phyloP scores from a whole-genome alignment of 805 yeast species.

The Wickerhamomyces strasburgensis region DNA sequence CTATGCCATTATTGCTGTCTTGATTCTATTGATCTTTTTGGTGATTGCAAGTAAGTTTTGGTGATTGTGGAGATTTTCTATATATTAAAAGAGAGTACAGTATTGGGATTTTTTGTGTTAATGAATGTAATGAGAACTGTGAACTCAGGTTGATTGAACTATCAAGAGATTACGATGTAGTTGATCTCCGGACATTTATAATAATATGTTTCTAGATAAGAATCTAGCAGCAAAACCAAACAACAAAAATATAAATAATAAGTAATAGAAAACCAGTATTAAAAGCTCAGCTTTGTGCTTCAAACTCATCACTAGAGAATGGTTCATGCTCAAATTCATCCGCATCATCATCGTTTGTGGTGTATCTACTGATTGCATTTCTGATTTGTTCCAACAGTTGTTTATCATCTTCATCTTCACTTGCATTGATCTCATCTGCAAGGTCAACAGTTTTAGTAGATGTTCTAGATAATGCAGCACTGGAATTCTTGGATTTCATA shows the following conservation, averaged over 20 bases:
- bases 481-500: constrained; percentile 17
- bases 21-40: constrained; percentile 73
- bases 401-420: constrained; percentile 24
- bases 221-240: too few relatives aligned
- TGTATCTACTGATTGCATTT: constrained; percentile 34
- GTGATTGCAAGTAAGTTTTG: constrained; percentile 70
- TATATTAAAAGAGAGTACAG: neutral
- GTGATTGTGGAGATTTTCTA: constrained; percentile 14
- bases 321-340: constrained; percentile 29
- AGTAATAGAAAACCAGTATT: neutral
- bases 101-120: neutral
- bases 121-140: neutral
- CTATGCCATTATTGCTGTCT: constrained; percentile 85
- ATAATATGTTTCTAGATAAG: too few relatives aligned
- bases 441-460: constrained; percentile 13
- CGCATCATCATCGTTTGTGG: constrained; percentile 9
- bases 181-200: too few relatives aligned
- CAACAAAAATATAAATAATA: too few relatives aligned
- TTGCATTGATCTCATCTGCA: constrained; percentile 7
- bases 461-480: constrained; percentile 18
- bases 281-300: constrained; percentile 31
- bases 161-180: too few relatives aligned
- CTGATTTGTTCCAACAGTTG: constrained; percentile 37
- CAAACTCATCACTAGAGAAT: constrained; percentile 53
- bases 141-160: neutral